Percentiles rank a stretch among this genome's conserved stretches.
phyloP scores from a whole-genome alignment of 306 rosid genomes.

The Pyrus communis region DNA sequence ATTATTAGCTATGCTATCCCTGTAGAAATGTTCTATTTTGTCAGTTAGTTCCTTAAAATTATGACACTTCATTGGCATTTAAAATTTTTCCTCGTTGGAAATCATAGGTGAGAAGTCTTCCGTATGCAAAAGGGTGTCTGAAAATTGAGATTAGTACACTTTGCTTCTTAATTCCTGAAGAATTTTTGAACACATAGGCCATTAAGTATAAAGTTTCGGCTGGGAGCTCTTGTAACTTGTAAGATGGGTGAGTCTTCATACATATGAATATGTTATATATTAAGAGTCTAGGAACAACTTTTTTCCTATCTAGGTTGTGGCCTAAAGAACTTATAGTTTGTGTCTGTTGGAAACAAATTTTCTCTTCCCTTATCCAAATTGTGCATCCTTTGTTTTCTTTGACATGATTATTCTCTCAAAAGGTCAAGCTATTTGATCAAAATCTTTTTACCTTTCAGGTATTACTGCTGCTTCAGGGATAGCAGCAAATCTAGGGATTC shows the following conservation, averaged over 20 bases:
- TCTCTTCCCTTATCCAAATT: background rate
- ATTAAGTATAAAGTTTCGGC: background rate
- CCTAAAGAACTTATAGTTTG: background rate
- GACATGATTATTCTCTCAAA: background rate
- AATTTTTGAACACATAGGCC: background rate
- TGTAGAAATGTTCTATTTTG: background rate
- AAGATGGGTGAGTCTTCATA: background rate
- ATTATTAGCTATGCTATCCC: too few species aligned
- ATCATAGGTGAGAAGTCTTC: background rate
- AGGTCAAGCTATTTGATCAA: background rate
- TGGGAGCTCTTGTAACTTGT: background rate
- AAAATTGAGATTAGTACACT: too few species aligned
- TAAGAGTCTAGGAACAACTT: background rate
- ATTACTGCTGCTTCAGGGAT: conserved; percentile 98
- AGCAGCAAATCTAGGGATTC: conserved; percentile 83
- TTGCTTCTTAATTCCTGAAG: background rate
- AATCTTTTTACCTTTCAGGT: conserved; percentile 34
- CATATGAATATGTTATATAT: background rate
- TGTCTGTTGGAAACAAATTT: background rate
- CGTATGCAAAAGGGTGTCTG: background rate
- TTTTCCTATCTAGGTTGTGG: too few species aligned
- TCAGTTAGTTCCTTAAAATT: background rate
- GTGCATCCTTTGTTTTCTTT: background rate
- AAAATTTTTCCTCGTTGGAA: background rate
- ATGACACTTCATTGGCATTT: background rate